Conservation (phyloP, 345 rosid genomes). For the Rubroshorea leprosula region DNA sequence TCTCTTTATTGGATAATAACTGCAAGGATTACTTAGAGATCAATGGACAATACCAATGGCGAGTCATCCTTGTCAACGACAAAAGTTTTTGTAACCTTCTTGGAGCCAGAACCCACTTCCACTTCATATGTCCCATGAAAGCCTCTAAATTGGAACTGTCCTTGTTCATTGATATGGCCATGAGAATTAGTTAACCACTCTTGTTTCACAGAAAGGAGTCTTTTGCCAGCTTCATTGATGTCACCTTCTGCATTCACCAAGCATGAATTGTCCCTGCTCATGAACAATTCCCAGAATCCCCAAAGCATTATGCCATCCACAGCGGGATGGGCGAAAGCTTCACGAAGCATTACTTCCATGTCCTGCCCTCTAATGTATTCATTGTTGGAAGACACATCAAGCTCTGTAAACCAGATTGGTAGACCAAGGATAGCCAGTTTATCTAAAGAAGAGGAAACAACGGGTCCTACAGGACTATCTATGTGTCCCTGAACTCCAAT, state of each 20-base stretch:
- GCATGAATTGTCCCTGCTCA: conserved; percentile 71
- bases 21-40: conserved; percentile 24
- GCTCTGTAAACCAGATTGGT: conserved; percentile 94
- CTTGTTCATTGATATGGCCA: conserved; percentile 50
- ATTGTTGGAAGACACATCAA: conserved; percentile 75
- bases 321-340: conserved; percentile 86
- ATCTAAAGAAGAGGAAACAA: conserved; percentile 66
- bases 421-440: conserved; percentile 65
- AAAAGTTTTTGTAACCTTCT: conserved; percentile 46
- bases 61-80: conserved; percentile 57
- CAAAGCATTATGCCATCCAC: conserved; percentile 92
- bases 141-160: conserved; percentile 62
- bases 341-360: conserved; percentile 88
- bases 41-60: conserved; percentile 46
- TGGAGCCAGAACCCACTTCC: conserved; percentile 33
- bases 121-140: conserved; percentile 70
- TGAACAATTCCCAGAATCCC: conserved; percentile 97
- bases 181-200: conserved; percentile 65
- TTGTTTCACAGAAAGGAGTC: conserved; percentile 56
- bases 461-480: conserved; percentile 69
- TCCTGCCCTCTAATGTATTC: conserved; percentile 85
- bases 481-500: conserved; percentile 95
- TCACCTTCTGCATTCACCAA: conserved; percentile 91
- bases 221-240: conserved; percentile 70
- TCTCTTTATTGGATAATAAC: too few species aligned